Percentiles rank a stretch among this genome's conserved stretches.
These are phyloP conservation scores for Omphalea diandra DNA, from an alignment of 441 rosid genomes.

Conservation along the genomic window DNA sequence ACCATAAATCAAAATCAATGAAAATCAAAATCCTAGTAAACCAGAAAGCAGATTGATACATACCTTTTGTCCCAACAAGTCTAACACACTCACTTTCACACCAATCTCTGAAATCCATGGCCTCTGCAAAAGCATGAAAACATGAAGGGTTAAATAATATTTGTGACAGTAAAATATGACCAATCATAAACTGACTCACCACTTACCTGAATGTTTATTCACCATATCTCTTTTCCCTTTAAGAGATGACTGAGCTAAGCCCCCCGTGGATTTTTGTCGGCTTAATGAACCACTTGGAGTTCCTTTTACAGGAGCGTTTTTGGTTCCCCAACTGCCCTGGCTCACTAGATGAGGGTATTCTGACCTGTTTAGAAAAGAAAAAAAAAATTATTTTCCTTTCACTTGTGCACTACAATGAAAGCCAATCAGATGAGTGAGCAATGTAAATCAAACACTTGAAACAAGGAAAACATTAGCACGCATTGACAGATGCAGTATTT, in stretches of 20 bases:
- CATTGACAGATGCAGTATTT: neutral
- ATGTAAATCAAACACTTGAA: neutral
- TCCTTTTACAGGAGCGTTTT: constrained; percentile 58
- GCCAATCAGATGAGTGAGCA: too few species aligned
- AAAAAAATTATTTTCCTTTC: neutral
- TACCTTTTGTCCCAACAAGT: constrained; percentile 89
- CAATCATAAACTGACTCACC: constrained; percentile 10
- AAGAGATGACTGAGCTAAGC: constrained; percentile 46
- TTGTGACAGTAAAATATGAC: constrained; percentile 1
- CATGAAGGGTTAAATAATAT: constrained; percentile 14
- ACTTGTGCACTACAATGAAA: neutral
- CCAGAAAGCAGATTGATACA: constrained; percentile 1
- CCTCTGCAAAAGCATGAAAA: constrained; percentile 57
- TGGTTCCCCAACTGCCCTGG: constrained; percentile 74
- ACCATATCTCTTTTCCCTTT: constrained; percentile 61
- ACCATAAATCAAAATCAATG: neutral
- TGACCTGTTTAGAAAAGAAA: constrained; percentile 40
- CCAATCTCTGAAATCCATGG: constrained; percentile 95
- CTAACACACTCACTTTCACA: constrained; percentile 82
- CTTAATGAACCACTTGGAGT: constrained; percentile 48
- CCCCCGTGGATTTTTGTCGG: constrained; percentile 67
- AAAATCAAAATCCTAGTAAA: neutral
- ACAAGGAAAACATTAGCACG: neutral
- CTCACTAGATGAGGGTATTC: constrained; percentile 64
- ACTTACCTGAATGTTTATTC: constrained; percentile 68